Base-by-base conservation (phyloP, 345 rosid genomes). In the Aquilaria yunnanensis region DNA sequence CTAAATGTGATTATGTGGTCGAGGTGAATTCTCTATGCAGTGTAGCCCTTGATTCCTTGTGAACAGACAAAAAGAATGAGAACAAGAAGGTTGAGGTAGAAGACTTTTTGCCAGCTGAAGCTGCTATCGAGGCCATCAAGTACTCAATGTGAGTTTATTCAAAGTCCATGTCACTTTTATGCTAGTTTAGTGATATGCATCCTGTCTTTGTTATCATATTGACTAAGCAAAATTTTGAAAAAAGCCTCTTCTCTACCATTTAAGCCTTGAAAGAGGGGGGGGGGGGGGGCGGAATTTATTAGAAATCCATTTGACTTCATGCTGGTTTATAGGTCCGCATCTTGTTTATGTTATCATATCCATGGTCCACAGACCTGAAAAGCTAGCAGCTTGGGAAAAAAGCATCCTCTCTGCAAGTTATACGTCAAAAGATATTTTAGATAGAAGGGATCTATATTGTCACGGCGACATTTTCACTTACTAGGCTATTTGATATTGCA, bases 71-170 rank as follows among this genome's bases (percentile, higher is more conserved):
- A 71, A 94, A 94, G 85, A 94, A 94, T 14, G 99, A 94, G 87
- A 90, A 94, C 85, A 94, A 90, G 91, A 80, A 78, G 72, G 99
- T 94, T 58, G 87, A 70, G 41, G 99, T 90, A 14, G 99, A 94
- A 71, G 92, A 81, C 72, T 94, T 90, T 72, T 77, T 94, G 63
- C 96, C 99, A 30, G 86, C 96, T 43, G 85, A 81, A 65, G 59
- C 89, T 33, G 96, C 97, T 37, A 48, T 82, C 30, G 77, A 75
- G 9, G 96, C 99, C 64, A 87, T 94, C 76, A 81, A 88, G 65
- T 76, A 88, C 74, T 90, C 97, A 69, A 90, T 90, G 99, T 94
- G 60, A 85, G 96, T 71, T 61, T 14, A 33, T 41, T 57, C 2
- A 23, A 9, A 50, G 51, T 62, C 43, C 14, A 14, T 10, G 47